A percentile compares a stretch with the other conserved stretches of the same genome.
Evolutionary conservation across 2,329 filamentous ascomycete species (phyloP).

Genomic region (Pseudocercospora fijiensis): DNA sequence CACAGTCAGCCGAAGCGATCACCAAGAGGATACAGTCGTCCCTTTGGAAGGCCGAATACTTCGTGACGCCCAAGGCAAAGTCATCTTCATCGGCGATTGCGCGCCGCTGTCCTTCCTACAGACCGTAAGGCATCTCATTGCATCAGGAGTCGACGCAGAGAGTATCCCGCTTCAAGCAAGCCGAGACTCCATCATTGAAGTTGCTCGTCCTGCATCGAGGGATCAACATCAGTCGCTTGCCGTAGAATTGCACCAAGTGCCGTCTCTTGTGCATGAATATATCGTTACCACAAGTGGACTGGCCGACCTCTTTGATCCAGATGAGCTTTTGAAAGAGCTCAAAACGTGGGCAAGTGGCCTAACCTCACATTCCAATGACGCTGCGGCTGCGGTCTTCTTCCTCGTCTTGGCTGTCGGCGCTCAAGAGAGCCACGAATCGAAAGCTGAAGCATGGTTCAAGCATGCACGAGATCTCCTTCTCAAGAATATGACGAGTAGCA

Average conservation of each 20-base stretch:
- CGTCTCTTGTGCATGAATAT: slow-evolving; percentile 46
- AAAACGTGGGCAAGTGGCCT: slow-evolving; percentile 31
- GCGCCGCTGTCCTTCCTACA: slow-evolving; percentile 55
- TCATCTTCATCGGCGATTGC: slow-evolving; percentile 57
- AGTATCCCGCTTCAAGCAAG: slow-evolving; percentile 22
- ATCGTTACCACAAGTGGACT: slow-evolving; percentile 50
- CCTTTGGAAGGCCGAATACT: slow-evolving; percentile 49
- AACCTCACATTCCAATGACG: slow-evolving; percentile 36
- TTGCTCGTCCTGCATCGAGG: slow-evolving; percentile 8
- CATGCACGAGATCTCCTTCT: slow-evolving; percentile 48
- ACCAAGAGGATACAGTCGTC: slow-evolving; percentile 43
- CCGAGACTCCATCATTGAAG: slow-evolving; percentile 29
- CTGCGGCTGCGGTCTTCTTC: slow-evolving; percentile 51
- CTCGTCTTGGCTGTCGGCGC: slow-evolving; percentile 53
- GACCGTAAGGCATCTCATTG: slow-evolving; percentile 53
- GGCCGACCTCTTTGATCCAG: slow-evolving; percentile 50
- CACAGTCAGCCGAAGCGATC: slow-evolving; percentile 23
- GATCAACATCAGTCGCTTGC: slow-evolving; percentile 17
- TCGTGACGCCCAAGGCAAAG: slow-evolving; percentile 54
- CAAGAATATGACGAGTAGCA: slow-evolving; percentile 50
- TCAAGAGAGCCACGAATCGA: slow-evolving; percentile 44
- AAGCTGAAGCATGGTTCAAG: slow-evolving; percentile 50
- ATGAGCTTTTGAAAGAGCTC: slow-evolving; percentile 34
- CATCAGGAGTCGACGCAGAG: slow-evolving; percentile 46
- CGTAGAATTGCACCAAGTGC: slow-evolving; percentile 43